phyloP scores from a whole-genome alignment of 129 eudicot genomes.

The Saposhnikovia divaricata region DNA sequence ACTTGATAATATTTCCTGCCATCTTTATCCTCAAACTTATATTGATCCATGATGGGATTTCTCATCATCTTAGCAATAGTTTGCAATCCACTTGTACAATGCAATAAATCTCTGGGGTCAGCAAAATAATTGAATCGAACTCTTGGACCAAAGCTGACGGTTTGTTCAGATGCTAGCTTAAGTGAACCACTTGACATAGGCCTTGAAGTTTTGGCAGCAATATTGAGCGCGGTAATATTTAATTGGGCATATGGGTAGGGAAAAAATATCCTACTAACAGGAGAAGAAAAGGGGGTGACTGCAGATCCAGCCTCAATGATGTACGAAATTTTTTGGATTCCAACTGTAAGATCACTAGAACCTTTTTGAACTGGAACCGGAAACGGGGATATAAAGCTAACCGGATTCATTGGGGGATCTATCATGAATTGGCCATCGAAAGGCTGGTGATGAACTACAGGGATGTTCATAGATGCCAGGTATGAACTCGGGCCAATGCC shows the following conservation, averaged over 20 bases:
- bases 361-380: background rate
- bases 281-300: conserved; percentile 3
- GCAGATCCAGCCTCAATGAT: background rate
- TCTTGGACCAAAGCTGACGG: background rate
- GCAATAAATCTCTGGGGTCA: conserved; percentile 11
- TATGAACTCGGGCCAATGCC: conserved; percentile 13
- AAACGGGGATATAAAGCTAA: conserved; percentile 13
- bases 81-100: conserved; percentile 16
- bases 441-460: conserved; percentile 17
- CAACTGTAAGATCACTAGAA: conserved; percentile 12
- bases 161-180: background rate
- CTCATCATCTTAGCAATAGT: conserved; percentile 10
- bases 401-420: conserved; percentile 15
- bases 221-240: background rate
- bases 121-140: conserved; percentile 1
- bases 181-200: conserved; percentile 9
- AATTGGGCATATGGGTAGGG: conserved; percentile 2
- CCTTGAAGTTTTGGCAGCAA: background rate
- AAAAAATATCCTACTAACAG: conserved; percentile 10
- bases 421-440: conserved; percentile 23
- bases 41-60: conserved; percentile 24
- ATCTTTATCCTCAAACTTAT: conserved; percentile 19
- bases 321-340: conserved; percentile 12
- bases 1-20: conserved; percentile 10
- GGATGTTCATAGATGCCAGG: conserved; percentile 10